phyloP scores from a whole-genome alignment of 257 asterid genomes.

The Gynochthodes officinalis region DNA sequence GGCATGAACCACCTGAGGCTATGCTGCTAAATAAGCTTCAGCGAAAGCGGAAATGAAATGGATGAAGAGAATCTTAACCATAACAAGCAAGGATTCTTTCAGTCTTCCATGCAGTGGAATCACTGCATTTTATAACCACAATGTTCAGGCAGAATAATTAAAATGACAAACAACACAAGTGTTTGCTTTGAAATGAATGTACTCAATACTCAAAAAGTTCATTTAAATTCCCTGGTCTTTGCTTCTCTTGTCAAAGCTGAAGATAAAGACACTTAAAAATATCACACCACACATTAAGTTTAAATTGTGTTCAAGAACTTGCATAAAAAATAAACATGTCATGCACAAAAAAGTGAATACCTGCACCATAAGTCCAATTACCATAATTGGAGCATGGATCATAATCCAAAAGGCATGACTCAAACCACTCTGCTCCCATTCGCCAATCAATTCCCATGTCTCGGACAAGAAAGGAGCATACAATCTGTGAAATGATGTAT shows the following conservation, averaged over 20 bases:
- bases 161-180: not conserved
- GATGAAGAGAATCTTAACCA: not conserved
- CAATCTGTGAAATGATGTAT: slow-evolving; percentile 49
- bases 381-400: slow-evolving; percentile 98
- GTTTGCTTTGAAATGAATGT: not conserved
- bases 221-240: not conserved
- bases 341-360: slow-evolving; percentile 30
- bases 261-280: not conserved
- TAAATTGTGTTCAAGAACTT: not conserved
- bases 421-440: slow-evolving; percentile 99
- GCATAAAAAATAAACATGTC: not conserved
- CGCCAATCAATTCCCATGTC: slow-evolving; percentile 98
- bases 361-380: slow-evolving; percentile 98
- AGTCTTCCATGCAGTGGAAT: not conserved
- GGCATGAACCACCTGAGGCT: too few relatives aligned
- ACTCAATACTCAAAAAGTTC: not conserved
- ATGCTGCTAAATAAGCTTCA: not conserved
- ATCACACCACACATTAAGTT: not conserved
- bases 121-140: not conserved
- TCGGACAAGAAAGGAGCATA: slow-evolving; percentile 95
- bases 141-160: not conserved
- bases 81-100: not conserved
- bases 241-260: not conserved
- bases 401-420: slow-evolving; percentile 85
- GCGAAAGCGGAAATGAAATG: not conserved